phyloP scores from a whole-genome alignment of 2,329 filamentous ascomycete species.

The Lasiodiplodia sp. region DNA sequence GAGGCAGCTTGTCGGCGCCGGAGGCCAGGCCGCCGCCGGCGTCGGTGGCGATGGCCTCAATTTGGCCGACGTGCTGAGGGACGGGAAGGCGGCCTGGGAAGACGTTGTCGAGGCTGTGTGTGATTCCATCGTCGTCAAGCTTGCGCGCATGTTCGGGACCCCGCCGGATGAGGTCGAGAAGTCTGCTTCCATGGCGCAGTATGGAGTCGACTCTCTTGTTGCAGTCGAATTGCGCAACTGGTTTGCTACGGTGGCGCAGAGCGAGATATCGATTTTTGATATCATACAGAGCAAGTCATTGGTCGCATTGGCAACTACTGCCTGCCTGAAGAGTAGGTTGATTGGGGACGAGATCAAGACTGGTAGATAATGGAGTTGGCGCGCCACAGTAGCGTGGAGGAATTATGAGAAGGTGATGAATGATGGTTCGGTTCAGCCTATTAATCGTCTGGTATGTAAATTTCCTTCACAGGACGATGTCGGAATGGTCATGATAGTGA shows the following conservation, averaged over 20 bases:
- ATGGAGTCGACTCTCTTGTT: conserved; percentile 38
- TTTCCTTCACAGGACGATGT: too few species aligned
- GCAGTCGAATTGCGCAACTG: conserved; percentile 39
- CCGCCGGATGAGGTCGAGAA: conserved; percentile 19
- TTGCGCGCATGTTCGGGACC: background rate
- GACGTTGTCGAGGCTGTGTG: background rate
- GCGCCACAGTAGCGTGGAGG: too few species aligned
- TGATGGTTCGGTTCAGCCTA: too few species aligned
- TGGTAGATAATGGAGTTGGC: too few species aligned
- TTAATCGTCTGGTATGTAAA: too few species aligned
- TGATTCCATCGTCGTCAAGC: conserved; percentile 3
- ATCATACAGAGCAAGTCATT: conserved; percentile 9
- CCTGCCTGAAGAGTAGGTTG: too few species aligned
- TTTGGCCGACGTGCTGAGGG: background rate
- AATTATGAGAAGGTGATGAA: too few species aligned
- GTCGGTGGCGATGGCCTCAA: too few species aligned
- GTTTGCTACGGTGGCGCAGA: conserved; percentile 33
- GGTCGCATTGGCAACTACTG: too few species aligned
- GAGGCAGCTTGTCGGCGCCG: background rate
- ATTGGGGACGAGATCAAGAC: too few species aligned
- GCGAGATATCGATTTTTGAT: conserved; percentile 35
- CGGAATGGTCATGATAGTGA: too few species aligned
- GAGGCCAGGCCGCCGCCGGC: background rate
- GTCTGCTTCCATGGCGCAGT: conserved; percentile 3
- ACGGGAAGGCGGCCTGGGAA: background rate